Evolutionary conservation across 257 asterid genomes (phyloP).

Genomic region (Solanum pinnatisectum): DNA sequence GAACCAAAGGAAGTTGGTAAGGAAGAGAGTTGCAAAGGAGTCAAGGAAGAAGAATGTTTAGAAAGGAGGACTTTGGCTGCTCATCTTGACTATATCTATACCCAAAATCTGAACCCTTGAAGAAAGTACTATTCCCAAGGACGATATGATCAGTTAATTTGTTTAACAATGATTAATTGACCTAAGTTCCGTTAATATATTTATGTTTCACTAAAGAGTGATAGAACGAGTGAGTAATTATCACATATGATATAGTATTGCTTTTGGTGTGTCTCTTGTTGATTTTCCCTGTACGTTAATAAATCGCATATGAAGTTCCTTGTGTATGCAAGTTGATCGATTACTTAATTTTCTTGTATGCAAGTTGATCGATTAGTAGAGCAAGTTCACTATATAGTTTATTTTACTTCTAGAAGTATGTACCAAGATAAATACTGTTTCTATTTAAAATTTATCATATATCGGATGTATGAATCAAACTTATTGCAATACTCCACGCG

Average conservation of each 20-base stretch:
- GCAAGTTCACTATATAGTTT: not conserved
- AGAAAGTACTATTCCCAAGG: not conserved
- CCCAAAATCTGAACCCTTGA: slow-evolving; percentile 26
- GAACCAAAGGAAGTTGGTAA: not conserved
- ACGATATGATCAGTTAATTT: not conserved
- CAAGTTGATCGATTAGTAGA: not conserved
- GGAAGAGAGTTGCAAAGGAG: slow-evolving; percentile 40
- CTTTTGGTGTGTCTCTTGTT: not conserved
- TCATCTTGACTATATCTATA: slow-evolving; percentile 62
- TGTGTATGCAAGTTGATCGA: not conserved
- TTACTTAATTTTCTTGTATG: not conserved
- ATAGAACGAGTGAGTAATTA: not conserved
- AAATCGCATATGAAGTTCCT: not conserved
- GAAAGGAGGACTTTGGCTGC: slow-evolving; percentile 58
- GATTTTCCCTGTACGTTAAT: not conserved
- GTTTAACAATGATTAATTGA: not conserved
- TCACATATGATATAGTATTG: not conserved
- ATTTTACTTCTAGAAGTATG: no score
- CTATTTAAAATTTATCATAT: not conserved
- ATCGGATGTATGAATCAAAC: not conserved
- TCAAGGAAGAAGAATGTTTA: slow-evolving; percentile 44
- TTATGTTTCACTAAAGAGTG: not conserved
- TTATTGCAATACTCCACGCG: not conserved
- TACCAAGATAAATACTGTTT: not conserved
- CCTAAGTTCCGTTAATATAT: not conserved